phyloP scores from a whole-genome alignment of 768 basidiomycete species.

The Steccherinum ochraceum region DNA sequence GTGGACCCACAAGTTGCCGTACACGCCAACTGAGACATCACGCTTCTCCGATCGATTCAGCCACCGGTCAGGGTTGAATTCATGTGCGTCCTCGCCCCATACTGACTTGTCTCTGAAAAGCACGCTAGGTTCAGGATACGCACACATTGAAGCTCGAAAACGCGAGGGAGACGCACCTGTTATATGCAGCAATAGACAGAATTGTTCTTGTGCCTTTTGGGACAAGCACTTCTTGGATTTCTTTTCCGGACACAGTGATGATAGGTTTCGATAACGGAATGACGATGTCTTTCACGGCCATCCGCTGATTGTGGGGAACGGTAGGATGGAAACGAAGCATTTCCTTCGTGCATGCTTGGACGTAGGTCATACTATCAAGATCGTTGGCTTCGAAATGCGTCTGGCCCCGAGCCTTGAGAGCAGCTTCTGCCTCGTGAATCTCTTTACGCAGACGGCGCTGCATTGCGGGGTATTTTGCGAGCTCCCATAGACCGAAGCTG shows the following conservation, averaged over 20 bases:
- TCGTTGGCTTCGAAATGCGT: constrained; percentile 24
- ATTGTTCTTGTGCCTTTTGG: constrained; percentile 18
- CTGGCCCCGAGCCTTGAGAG: constrained; percentile 18
- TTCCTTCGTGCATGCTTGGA: constrained; percentile 29
- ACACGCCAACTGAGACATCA: constrained; percentile 37
- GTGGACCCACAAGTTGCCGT: constrained; percentile 37
- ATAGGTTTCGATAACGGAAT: constrained; percentile 29
- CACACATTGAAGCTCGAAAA: background rate
- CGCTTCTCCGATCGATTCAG: constrained; percentile 23
- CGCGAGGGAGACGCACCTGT: constrained; percentile 20
- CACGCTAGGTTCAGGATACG: background rate
- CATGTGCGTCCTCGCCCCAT: constrained; percentile 26
- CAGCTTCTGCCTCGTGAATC: constrained; percentile 17
- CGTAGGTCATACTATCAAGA: constrained; percentile 26
- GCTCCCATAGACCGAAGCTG: constrained; percentile 26
- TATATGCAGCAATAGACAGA: constrained; percentile 24
- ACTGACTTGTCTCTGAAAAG: constrained; percentile 16
- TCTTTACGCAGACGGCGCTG: constrained; percentile 23
- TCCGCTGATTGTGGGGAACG: constrained; percentile 20
- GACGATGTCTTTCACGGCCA: constrained; percentile 24
- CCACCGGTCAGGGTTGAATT: constrained; percentile 26
- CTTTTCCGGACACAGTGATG: constrained; percentile 17
- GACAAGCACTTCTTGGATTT: constrained; percentile 21
- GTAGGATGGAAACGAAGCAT: constrained; percentile 27
- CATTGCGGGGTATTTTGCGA: constrained; percentile 20